Conservation (phyloP, 2,329 filamentous ascomycete genomes). For the Phaeosphaeria sp. region DNA sequence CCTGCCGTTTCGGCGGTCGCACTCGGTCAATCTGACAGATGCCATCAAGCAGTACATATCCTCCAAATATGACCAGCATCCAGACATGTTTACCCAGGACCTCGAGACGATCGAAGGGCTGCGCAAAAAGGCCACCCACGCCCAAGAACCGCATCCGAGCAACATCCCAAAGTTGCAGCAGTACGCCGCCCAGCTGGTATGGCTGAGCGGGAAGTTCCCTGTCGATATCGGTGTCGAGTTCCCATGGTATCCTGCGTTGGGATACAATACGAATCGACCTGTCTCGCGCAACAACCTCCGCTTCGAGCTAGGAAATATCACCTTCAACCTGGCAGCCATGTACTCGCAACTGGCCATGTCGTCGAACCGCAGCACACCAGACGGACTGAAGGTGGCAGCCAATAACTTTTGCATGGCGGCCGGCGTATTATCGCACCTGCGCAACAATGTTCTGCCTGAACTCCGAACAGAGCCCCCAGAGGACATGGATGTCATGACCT, state of each 20-base stretch:
- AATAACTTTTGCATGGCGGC: slow-evolving; percentile 90
- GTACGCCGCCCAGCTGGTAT: slow-evolving; percentile 91
- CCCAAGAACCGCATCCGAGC: slow-evolving; percentile 84
- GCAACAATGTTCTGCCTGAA: slow-evolving; percentile 78
- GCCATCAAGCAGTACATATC: slow-evolving; percentile 96
- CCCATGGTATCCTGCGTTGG: slow-evolving; percentile 92
- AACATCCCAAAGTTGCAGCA: slow-evolving; percentile 87
- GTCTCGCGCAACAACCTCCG: slow-evolving; percentile 70
- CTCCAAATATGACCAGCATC: slow-evolving; percentile 97
- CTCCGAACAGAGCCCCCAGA: slow-evolving; percentile 85
- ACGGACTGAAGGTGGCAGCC: slow-evolving; percentile 86
- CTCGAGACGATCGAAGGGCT: slow-evolving; percentile 84
- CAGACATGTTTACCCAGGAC: slow-evolving; percentile 93
- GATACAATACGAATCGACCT: slow-evolving; percentile 83
- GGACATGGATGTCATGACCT: slow-evolving; percentile 90
- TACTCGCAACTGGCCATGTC: slow-evolving; percentile 91
- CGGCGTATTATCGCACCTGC: slow-evolving; percentile 81
- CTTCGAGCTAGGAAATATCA: slow-evolving; percentile 88
- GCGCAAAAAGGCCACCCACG: slow-evolving; percentile 84
- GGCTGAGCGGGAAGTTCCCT: slow-evolving; percentile 94
- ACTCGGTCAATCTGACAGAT: slow-evolving; percentile 76
- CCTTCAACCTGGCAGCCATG: slow-evolving; percentile 91
- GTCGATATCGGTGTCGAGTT: slow-evolving; percentile 97
- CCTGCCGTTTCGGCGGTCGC: slow-evolving; percentile 87
- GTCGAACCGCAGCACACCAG: slow-evolving; percentile 76